Conservation (phyloP, 108 stramenopile genomes). For the Schizochytrium sp. region DNA sequence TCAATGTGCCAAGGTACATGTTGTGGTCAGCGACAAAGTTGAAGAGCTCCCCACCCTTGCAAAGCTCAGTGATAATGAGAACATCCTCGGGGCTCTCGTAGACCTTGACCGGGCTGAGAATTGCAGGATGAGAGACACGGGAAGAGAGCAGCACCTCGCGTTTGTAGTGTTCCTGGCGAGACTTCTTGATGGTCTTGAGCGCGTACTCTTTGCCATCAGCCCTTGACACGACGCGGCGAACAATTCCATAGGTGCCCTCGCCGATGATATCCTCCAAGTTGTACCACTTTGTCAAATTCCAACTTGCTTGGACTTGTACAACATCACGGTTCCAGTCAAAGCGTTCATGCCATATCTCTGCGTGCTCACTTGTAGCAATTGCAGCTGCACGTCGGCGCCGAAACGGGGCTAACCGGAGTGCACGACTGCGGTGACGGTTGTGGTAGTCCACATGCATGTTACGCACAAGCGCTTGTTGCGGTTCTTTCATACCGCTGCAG, state of each 20-base stretch:
- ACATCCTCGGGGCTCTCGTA: slow-evolving; percentile 23
- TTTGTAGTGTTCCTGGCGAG: neutral
- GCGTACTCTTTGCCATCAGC: neutral
- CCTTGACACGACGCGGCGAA: neutral
- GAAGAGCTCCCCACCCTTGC: slow-evolving; percentile 54
- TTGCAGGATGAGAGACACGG: slow-evolving; percentile 23
- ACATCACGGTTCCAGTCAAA: slow-evolving; percentile 38
- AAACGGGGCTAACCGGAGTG: neutral
- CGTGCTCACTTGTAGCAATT: neutral
- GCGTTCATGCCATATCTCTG: neutral
- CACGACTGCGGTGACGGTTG: too few species aligned
- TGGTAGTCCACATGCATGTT: too few species aligned
- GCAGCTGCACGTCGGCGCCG: slow-evolving; percentile 8
- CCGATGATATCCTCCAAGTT: neutral
- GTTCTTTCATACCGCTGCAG: too few species aligned
- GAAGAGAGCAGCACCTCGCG: slow-evolving; percentile 41
- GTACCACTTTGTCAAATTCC: neutral
- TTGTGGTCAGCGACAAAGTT: slow-evolving; percentile 58
- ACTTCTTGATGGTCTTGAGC: slow-evolving; percentile 43
- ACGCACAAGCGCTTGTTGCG: too few species aligned
- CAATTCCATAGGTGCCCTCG: slow-evolving; percentile 27
- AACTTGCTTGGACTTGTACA: neutral
- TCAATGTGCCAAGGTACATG: slow-evolving; percentile 31
- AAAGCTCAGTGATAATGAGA: slow-evolving; percentile 46
- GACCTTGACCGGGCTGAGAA: slow-evolving; percentile 9